Evolutionary conservation across 192 early-diverging fungal species (phyloP), one percentile per base, ranked within the genome.

Genomic region (Backusella westeae): DNA sequence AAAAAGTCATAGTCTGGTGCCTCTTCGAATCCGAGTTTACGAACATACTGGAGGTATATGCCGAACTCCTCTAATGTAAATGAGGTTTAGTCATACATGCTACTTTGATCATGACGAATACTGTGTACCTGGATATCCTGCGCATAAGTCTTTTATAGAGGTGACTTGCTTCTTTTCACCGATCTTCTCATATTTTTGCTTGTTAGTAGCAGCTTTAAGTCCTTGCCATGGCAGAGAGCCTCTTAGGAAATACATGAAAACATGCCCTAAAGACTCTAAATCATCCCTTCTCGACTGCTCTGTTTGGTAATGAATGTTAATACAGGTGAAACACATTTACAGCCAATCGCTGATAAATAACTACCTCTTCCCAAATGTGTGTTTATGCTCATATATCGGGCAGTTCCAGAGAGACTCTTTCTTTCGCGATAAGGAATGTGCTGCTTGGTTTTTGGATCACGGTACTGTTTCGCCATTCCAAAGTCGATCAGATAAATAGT

Each of bases 121-220:
- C 21, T 3, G 21, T 26, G n/a, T 82, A 90, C 88, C 88, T 70
- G 97, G 97, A 81, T 90, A 95, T 38, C 93, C 92, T 66, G 94
- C 92, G 74, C 95, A 96, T n/a, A 99, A 88, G 74, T 98, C 97
- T 75, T 93, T 91, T 81, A 98, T 89, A 19, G 88, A 83, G 3
- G 94, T 94, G 26, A 90, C 88, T 78, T 97, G 97, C 84, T 99
- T 99, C 89, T 96, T 96, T 82, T 99, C 96, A 35, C 97, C 97
- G 85, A 99, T 99, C 81, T 97, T 96, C 82, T 99, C 97, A 84
- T 99, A 99, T 80, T 99, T 99, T 91, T 99, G 96, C 81, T 97
- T 96, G 89, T 99, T 99, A 71, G 94, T 97, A 21, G 92, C 94
- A 14, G 97, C 97, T 85, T 98, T 98, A 26, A 99, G 84, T 9